A percentile compares a stretch with the other conserved stretches of the same genome.
Conservation (phyloP, 352 stramenopile species). For the Globisporangium recalcitrans region DNA sequence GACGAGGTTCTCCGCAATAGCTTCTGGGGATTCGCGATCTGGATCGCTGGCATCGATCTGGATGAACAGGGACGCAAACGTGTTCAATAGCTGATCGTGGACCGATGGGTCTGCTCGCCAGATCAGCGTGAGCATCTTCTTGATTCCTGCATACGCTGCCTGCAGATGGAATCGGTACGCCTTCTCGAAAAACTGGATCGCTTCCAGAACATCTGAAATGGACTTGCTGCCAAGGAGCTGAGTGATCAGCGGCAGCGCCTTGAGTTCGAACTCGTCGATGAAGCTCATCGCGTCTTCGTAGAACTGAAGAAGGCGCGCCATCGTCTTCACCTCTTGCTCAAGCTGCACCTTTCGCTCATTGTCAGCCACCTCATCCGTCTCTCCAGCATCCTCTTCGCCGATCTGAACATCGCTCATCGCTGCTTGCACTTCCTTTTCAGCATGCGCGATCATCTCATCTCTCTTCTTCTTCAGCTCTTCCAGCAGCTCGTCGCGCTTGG, state of each 20-base stretch:
- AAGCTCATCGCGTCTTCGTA: conserved; percentile 90
- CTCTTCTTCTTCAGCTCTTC: conserved; percentile 54
- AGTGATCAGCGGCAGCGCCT: conserved; percentile 68
- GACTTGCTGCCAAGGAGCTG: conserved; percentile 89
- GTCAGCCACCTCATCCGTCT: conserved; percentile 12
- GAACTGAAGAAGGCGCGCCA: conserved; percentile 87
- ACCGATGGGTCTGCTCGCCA: conserved; percentile 87
- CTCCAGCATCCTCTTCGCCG: conserved; percentile 5
- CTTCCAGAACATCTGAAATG: conserved; percentile 90
- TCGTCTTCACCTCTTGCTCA: conserved; percentile 71
- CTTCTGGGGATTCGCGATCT: conserved; percentile 34
- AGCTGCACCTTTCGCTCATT: conserved; percentile 38
- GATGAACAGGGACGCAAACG: conserved; percentile 70
- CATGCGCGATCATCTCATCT: conserved; percentile 76
- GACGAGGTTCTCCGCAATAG: conserved; percentile 60
- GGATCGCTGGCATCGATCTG: conserved; percentile 38
- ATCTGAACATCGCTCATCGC: conserved; percentile 33
- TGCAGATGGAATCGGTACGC: conserved; percentile 88
- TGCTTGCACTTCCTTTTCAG: conserved; percentile 67
- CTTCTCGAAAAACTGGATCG: conserved; percentile 92
- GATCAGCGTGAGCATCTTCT: conserved; percentile 88
- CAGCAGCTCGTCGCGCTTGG: conserved; percentile 76
- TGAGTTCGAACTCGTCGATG: conserved; percentile 88
- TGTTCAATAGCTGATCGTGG: conserved; percentile 88
- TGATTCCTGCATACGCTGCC: conserved; percentile 88